phyloP scores from a whole-genome alignment of 371 early-diverging fungal genomes.

The Capillidium rhysosporum region DNA sequence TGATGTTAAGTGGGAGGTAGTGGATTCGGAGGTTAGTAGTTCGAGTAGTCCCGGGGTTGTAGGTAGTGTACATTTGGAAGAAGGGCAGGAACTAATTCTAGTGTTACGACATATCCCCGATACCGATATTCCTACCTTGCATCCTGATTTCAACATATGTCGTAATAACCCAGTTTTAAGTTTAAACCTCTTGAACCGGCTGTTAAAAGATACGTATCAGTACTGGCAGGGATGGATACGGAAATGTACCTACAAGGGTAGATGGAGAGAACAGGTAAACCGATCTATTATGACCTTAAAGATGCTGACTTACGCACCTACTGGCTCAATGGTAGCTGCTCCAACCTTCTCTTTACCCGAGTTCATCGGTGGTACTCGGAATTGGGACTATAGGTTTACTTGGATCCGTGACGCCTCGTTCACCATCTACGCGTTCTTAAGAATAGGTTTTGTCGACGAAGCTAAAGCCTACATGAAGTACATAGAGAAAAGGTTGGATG shows the following conservation, averaged over 20 bases:
- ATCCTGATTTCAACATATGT: conserved; percentile 4
- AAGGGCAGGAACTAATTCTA: conserved; percentile 42
- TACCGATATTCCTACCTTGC: background rate
- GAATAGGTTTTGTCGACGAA: conserved; percentile 52
- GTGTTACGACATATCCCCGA: conserved; percentile 34
- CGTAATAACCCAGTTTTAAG: conserved; percentile 32
- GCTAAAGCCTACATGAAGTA: conserved; percentile 49
- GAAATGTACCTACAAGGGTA: conserved; percentile 35
- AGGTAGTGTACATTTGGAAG: conserved; percentile 28
- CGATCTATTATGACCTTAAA: conserved; percentile 56
- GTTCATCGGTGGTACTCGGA: conserved; percentile 47
- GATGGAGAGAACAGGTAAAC: conserved; percentile 56
- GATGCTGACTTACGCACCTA: conserved; percentile 54
- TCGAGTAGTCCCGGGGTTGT: conserved; percentile 30
- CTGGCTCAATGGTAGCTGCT: conserved; percentile 65
- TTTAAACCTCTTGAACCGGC: conserved; percentile 21
- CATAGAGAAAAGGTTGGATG: conserved; percentile 31
- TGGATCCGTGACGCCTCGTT: conserved; percentile 73
- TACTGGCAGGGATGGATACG: conserved; percentile 57
- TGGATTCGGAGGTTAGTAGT: conserved; percentile 10
- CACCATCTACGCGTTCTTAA: conserved; percentile 59
- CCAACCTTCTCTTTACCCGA: conserved; percentile 67
- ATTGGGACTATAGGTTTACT: conserved; percentile 69
- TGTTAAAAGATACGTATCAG: conserved; percentile 35
- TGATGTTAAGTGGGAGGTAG: conserved; percentile 16